phyloP scores from a whole-genome alignment of 2,329 filamentous ascomycete species.

The Beauveria pseudobassiana region DNA sequence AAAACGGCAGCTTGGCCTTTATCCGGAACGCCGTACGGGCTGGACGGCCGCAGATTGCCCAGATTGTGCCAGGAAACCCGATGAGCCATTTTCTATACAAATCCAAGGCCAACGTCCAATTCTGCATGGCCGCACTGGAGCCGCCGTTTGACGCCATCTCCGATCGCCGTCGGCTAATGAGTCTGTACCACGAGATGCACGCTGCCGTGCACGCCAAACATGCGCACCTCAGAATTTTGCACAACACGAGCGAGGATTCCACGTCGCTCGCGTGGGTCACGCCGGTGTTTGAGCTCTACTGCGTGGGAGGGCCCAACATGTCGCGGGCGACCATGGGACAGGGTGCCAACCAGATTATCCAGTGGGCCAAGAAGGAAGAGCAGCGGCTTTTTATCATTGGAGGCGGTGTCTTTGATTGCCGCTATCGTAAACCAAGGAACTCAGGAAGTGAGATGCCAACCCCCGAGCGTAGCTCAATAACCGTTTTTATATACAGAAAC shows the following conservation, averaged over 20 bases:
- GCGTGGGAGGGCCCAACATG: slow-evolving; percentile 72
- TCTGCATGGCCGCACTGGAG: slow-evolving; percentile 77
- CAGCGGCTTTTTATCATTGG: slow-evolving; percentile 95
- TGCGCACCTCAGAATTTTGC: slow-evolving; percentile 77
- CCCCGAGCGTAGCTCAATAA: slow-evolving; percentile 3
- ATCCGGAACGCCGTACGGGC: slow-evolving; percentile 64
- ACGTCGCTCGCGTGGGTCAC: slow-evolving; percentile 87
- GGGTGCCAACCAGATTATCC: slow-evolving; percentile 79
- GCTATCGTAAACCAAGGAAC: background rate
- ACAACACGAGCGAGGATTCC: slow-evolving; percentile 65
- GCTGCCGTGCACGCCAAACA: slow-evolving; percentile 77
- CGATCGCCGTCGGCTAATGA: slow-evolving; percentile 65
- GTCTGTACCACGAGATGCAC: slow-evolving; percentile 79
- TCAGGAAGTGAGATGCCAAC: background rate
- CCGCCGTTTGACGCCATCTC: slow-evolving; percentile 56
- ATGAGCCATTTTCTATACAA: slow-evolving; percentile 95
- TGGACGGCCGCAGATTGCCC: slow-evolving; percentile 63
- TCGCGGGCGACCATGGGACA: slow-evolving; percentile 63
- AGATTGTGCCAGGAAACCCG: slow-evolving; percentile 72
- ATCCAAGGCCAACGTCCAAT: slow-evolving; percentile 89
- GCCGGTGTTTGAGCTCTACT: slow-evolving; percentile 88
- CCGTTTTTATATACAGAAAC: slow-evolving; percentile 7
- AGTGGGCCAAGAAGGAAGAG: slow-evolving; percentile 88
- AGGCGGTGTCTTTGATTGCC: slow-evolving; percentile 64
- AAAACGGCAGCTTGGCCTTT: slow-evolving; percentile 65